phyloP scores from a whole-genome alignment of 176 grass and related monocot species.

The Musa beccarii region DNA sequence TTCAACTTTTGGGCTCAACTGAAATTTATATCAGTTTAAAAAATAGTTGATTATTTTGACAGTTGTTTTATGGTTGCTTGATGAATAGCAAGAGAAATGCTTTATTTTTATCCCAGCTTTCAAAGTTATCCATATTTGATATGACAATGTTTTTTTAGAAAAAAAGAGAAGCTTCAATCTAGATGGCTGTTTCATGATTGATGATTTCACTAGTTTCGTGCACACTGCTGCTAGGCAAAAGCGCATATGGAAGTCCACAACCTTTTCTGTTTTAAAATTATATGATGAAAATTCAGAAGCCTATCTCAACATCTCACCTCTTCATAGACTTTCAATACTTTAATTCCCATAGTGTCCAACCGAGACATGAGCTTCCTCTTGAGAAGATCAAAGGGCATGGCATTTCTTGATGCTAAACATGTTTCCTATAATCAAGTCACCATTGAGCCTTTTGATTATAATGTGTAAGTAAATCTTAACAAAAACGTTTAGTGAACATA shows the following conservation, averaged over 20 bases:
- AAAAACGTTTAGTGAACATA: constrained; percentile 5
- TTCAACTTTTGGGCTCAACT: not conserved
- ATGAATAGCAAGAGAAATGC: not conserved
- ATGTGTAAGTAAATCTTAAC: not conserved
- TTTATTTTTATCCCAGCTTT: no score
- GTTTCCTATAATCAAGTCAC: constrained; percentile 57
- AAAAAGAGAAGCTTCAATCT: no score
- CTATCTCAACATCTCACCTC: constrained; percentile 43
- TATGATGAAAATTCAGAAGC: not conserved
- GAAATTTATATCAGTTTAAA: not conserved
- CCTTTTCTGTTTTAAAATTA: not conserved
- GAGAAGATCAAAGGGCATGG: constrained; percentile 92
- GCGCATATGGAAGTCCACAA: no score
- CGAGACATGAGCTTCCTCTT: constrained; percentile 88
- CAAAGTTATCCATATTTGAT: no score
- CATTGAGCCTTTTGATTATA: constrained; percentile 12
- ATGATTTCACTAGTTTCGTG: no score
- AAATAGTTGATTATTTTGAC: not conserved
- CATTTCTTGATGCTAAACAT: constrained; percentile 95
- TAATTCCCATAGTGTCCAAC: constrained; percentile 74
- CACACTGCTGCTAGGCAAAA: no score
- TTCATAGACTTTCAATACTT: constrained; percentile 62
- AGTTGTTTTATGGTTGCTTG: not conserved
- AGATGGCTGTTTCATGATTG: no score
- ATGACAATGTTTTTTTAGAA: no score